Evolutionary conservation across 2,329 filamentous ascomycete species (phyloP).

Genomic region (Hypoxylon sp.): DNA sequence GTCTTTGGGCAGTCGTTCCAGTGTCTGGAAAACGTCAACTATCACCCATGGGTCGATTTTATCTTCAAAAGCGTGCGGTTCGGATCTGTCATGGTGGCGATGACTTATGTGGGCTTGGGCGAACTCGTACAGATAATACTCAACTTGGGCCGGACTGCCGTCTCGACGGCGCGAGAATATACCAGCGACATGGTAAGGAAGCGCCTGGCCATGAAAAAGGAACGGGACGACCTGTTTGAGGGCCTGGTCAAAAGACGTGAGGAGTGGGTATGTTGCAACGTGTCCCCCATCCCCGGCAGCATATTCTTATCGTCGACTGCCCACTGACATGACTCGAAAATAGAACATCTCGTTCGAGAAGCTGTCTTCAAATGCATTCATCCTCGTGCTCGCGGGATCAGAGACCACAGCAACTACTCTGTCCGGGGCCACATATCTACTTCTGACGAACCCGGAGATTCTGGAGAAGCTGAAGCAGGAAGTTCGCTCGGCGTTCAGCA

Average conservation of each 20-base stretch:
- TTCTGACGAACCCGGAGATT: constrained; percentile 44
- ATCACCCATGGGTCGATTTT: constrained; percentile 47
- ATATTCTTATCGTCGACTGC: neutral
- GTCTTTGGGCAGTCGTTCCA: constrained; percentile 55
- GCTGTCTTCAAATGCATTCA: constrained; percentile 40
- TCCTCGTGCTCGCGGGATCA: constrained; percentile 42
- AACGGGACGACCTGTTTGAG: constrained; percentile 45
- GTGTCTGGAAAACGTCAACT: constrained; percentile 44
- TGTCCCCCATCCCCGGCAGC: too few relatives aligned
- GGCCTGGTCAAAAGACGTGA: constrained; percentile 45
- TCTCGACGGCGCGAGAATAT: constrained; percentile 26
- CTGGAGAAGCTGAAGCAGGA: constrained; percentile 49
- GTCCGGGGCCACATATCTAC: constrained; percentile 42
- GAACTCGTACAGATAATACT: constrained; percentile 36
- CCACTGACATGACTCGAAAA: neutral
- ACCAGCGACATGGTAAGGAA: constrained; percentile 36
- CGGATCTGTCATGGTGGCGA: constrained; percentile 32
- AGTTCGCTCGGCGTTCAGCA: constrained; percentile 49
- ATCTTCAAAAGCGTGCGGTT: constrained; percentile 44
- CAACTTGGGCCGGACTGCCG: constrained; percentile 18
- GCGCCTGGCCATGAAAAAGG: constrained; percentile 36
- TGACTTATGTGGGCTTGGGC: constrained; percentile 36
- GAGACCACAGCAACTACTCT: constrained; percentile 45
- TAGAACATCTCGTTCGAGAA: constrained; percentile 42
- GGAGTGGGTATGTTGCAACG: constrained; percentile 38